Evolutionary conservation across 2,329 filamentous ascomycete species (phyloP), one percentile per base, ranked within the genome.

Genomic region (Monosporascus ibericus): DNA sequence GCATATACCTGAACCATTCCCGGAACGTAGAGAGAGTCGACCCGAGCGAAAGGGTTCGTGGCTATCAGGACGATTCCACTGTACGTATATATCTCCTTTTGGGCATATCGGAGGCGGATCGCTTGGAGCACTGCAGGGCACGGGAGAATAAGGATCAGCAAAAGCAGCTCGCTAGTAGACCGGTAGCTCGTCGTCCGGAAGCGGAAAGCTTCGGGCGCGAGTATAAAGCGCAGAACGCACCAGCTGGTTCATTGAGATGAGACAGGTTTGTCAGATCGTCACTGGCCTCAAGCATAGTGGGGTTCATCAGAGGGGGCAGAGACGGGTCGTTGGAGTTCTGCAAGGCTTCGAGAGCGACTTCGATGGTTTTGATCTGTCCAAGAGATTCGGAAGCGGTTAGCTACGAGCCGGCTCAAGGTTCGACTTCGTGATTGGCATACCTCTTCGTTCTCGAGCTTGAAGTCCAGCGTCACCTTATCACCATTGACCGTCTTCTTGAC

Each of bases 1-100:
- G 94, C 92, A 74, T 99, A 99, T 39, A 97, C 91, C 72, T 99
- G 94, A n/a, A 99, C 92, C 92, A 99, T 99, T 60, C 94, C 94
- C 18, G 92, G 92, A 11, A 99, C 94, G 72, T 99, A 99, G 66
- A 99, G 84, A 42, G 94, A 99, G 71, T 99, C 94, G 61, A 99
- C 92, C 60, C 94, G 84, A 50, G 95, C 94, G 67, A 99, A 99
- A 22, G 94, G 94, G 74, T 99, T 99, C 58, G 94, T 95, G 58
- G 94, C 94, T 75, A 99, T 99, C 63, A 99, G 80, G 60, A 99
- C 94, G 67, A 99, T 97, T 68, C 94, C 94, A 70, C 90, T 96
- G 77, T 99, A 99, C 67, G 94, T 99, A 79, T 99, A 99, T 66
- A 99, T 99, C 72, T 99, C 94, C 75, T 97, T 97, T 72, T 99